Conservation (phyloP, 192 early-diverging fungal species). For the Entomortierella lignicola region DNA sequence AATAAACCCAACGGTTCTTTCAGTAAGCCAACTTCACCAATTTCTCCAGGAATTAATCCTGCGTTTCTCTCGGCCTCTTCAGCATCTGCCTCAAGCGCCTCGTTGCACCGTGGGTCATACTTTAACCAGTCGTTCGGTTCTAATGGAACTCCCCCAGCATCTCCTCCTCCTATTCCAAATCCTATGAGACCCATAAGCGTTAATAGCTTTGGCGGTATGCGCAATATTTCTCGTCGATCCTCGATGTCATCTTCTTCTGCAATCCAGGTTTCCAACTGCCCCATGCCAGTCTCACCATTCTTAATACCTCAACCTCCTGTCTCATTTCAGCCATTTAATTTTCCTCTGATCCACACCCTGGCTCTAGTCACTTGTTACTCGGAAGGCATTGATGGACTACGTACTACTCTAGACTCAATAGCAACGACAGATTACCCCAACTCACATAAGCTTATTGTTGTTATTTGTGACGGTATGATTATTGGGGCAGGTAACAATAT, state of each 20-base stretch:
- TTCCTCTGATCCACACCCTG: slow-evolving; percentile 70
- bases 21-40: slow-evolving; percentile 43
- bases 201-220: slow-evolving; percentile 36
- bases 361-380: slow-evolving; percentile 84
- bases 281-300: slow-evolving; percentile 49
- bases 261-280: slow-evolving; percentile 33
- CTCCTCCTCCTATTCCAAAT: slow-evolving; percentile 43
- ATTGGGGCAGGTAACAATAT: slow-evolving; percentile 79
- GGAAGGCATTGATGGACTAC: slow-evolving; percentile 75
- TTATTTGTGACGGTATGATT: slow-evolving; percentile 86
- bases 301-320: slow-evolving; percentile 52
- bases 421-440: slow-evolving; percentile 81
- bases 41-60: slow-evolving; percentile 38
- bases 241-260: slow-evolving; percentile 53
- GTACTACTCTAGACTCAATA: slow-evolving; percentile 83
- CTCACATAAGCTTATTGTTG: slow-evolving; percentile 81
- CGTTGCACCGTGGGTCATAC: slow-evolving; percentile 42
- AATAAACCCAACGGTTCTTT: slow-evolving; percentile 31
- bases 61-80: slow-evolving; percentile 37
- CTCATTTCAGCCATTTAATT: slow-evolving; percentile 66
- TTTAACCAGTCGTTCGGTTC: slow-evolving; percentile 31
- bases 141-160: slow-evolving; percentile 46
- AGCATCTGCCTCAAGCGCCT: slow-evolving; percentile 19
- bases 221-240: slow-evolving; percentile 45
- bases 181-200: slow-evolving; percentile 41